Evolutionary conservation across 352 stramenopile species (phyloP), one percentile per base, ranked within the genome.

Genomic region (Plasmopara viticola): DNA sequence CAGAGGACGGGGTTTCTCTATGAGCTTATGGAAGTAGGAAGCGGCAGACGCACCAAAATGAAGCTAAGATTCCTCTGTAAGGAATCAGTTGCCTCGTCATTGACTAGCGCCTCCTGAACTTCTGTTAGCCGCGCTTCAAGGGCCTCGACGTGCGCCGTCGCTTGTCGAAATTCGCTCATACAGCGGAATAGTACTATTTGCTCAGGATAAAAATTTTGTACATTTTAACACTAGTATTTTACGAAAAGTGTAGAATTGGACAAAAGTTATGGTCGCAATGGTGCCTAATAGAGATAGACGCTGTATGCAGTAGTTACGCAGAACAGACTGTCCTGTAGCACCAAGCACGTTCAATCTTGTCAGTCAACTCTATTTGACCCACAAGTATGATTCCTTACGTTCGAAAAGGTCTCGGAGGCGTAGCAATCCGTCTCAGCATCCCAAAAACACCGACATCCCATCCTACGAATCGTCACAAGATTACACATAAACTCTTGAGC

Each of bases 361-460:
- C 6, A 53, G 45, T 40, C 30, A 5, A 37, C 20, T 25, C 20
- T 25, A 25, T 25, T 25, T 25, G 20, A 25, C 20, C 20, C 20
- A 25, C 20, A 25, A 25, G 20, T 25, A 3, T 25, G 20, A 25
- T 35, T 25, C 17, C 74, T 59, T 60, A 93, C 85, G 48, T 95
- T 95, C 9, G 80, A 88, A 53, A 86, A 95, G 6, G 81, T 95
- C 51, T 96, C 87, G 30, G 80, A 95, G 5, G 86, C 86, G 55
- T 91, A 90, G 64, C 84, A 88, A 53, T 96, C 87, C 3, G 86
- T 96, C 51, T 94, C 83, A 2, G 82, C 54, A 53, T 96, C 87
- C 86, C 86, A 95, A 44, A 94, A 96, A 64, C 84, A 95, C 15
- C 87, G 84, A 58, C 81, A 94, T 5, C 85, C 85, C 86, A 96